These are phyloP conservation scores for Exophiala phaeomuriformis DNA, from an alignment of 2,329 filamentous ascomycete species.

Conservation along the genomic window DNA sequence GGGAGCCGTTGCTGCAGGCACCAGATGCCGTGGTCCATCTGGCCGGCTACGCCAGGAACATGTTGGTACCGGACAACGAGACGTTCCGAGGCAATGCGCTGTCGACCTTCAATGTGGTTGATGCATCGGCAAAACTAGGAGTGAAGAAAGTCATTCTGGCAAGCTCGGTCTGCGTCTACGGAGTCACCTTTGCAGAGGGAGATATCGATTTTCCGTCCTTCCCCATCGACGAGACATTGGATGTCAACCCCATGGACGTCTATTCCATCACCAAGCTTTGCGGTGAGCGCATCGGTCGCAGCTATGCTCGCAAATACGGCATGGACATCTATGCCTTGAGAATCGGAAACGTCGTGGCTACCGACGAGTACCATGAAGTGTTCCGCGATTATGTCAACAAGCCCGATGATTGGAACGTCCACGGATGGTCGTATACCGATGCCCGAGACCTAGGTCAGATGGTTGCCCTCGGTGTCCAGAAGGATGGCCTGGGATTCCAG, in stretches of 20 bases:
- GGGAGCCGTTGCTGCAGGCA: background rate
- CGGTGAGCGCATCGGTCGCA: conserved; percentile 47
- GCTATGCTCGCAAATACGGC: conserved; percentile 48
- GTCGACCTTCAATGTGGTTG: background rate
- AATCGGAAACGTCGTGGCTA: conserved; percentile 55
- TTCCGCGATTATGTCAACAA: conserved; percentile 47
- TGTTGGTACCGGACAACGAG: background rate
- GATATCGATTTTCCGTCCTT: conserved; percentile 50
- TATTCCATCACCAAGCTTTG: conserved; percentile 55
- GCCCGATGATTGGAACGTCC: conserved; percentile 46
- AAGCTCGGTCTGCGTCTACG: conserved; percentile 45
- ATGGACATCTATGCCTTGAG: conserved; percentile 54
- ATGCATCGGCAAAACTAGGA: background rate
- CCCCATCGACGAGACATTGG: conserved; percentile 52
- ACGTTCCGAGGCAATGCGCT: background rate
- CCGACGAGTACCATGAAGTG: conserved; percentile 50
- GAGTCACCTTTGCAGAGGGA: conserved; percentile 54
- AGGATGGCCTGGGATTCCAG: conserved; percentile 52
- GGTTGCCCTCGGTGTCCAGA: conserved; percentile 47
- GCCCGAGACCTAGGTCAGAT: conserved; percentile 55
- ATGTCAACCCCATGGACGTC: conserved; percentile 53
- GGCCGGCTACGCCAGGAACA: background rate
- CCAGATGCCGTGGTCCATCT: background rate
- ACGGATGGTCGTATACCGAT: conserved; percentile 59
- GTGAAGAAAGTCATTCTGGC: background rate